Evolutionary conservation across 805 yeast genomes (phyloP).

Genomic region (Zygoascus biomembranicola): DNA sequence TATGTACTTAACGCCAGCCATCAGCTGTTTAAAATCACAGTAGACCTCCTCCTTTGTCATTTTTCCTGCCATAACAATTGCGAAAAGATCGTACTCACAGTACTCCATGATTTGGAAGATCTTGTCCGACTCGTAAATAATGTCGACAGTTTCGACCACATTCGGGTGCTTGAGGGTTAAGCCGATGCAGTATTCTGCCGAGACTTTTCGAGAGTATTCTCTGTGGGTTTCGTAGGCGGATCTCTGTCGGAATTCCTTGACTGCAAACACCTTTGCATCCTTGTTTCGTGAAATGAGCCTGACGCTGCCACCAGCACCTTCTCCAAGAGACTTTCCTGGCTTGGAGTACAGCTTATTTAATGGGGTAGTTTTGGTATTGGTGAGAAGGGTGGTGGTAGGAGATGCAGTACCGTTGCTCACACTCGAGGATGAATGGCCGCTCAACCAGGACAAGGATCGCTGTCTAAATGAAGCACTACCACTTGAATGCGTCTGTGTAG

Average conservation of each 20-base stretch:
- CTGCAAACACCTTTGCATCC: slow-evolving; percentile 76
- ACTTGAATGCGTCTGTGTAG: slow-evolving; percentile 4
- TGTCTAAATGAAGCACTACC: slow-evolving; percentile 11
- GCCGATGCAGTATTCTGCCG: slow-evolving; percentile 92
- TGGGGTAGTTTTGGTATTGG: slow-evolving; percentile 19
- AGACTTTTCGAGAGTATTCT: slow-evolving; percentile 85
- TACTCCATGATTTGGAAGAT: slow-evolving; percentile 91
- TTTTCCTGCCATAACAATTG: slow-evolving; percentile 87
- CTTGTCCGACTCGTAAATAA: slow-evolving; percentile 79
- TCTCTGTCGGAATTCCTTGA: slow-evolving; percentile 80
- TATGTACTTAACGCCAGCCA: slow-evolving; percentile 72
- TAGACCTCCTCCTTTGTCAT: slow-evolving; percentile 73
- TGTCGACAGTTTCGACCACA: slow-evolving; percentile 84
- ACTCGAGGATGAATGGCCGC: slow-evolving; percentile 7
- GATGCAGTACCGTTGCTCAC: slow-evolving; percentile 3
- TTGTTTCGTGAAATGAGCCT: slow-evolving; percentile 57
- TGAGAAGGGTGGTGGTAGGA: slow-evolving; percentile 19
- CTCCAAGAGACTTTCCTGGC: slow-evolving; percentile 81
- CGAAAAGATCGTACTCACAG: slow-evolving; percentile 87
- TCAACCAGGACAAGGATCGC: slow-evolving; percentile 13
- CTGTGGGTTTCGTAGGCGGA: slow-evolving; percentile 66
- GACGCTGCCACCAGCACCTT: slow-evolving; percentile 94
- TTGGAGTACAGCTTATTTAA: slow-evolving; percentile 64
- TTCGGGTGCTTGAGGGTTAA: slow-evolving; percentile 84
- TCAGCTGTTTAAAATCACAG: slow-evolving; percentile 83